These are phyloP conservation scores for Mucuna pruriens DNA, from an alignment of 306 rosid genomes.

Conservation along the genomic window DNA sequence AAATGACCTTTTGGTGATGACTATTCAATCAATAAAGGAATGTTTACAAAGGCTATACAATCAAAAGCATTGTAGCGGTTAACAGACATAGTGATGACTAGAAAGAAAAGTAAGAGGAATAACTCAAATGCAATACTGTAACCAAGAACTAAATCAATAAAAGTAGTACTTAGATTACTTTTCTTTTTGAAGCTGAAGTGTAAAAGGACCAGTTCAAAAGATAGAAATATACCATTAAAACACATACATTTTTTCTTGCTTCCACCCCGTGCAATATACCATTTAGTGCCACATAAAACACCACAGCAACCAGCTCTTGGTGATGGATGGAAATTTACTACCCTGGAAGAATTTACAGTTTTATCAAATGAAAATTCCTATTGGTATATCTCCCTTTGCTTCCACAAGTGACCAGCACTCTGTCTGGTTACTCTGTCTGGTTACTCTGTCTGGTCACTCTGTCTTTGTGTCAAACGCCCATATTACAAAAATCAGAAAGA, in stretches of 20 bases:
- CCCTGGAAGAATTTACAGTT: background rate
- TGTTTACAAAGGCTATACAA: too few species aligned
- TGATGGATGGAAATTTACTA: conserved; percentile 66
- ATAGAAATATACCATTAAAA: background rate
- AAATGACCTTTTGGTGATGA: too few species aligned
- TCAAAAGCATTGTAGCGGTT: background rate
- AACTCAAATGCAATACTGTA: background rate
- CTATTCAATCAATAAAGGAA: too few species aligned
- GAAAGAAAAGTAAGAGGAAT: conserved; percentile 1
- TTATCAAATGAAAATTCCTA: conserved; percentile 37
- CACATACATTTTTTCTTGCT: conserved; percentile 82
- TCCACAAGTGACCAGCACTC: conserved; percentile 94
- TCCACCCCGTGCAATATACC: conserved; percentile 93
- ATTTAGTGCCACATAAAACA: conserved; percentile 76
- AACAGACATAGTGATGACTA: background rate
- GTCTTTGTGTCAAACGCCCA: conserved; percentile 90
- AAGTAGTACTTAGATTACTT: background rate
- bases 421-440: too few species aligned
- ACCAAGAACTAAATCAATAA: background rate
- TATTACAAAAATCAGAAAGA: conserved; percentile 59
- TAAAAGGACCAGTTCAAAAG: background rate
- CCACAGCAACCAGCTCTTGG: conserved; percentile 91
- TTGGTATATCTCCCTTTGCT: conserved; percentile 89
- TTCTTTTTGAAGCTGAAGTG: too few species aligned
- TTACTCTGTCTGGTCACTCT: too few species aligned